phyloP scores from a whole-genome alignment of 805 yeast species.

The Jamesozyma piceae region DNA sequence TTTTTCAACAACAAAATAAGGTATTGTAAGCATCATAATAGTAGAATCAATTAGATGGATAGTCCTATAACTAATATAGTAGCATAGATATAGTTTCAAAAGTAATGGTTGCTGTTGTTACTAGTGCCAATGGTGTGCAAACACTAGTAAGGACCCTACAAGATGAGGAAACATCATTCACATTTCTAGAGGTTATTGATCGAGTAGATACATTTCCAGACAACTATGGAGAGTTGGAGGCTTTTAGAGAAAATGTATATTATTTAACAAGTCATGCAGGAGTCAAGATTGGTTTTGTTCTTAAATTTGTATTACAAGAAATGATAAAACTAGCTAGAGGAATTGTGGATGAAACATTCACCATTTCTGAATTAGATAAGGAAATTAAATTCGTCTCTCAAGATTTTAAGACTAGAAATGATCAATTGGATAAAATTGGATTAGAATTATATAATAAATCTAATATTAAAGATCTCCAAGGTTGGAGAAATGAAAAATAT shows the following conservation, averaged over 20 bases:
- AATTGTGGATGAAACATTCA: constrained; percentile 20
- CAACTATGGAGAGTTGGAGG: constrained; percentile 11
- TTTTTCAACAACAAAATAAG: too few relatives aligned
- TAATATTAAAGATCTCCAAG: constrained; percentile 34
- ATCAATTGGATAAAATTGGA: constrained; percentile 40
- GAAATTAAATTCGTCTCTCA: constrained; percentile 26
- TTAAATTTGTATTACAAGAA: constrained; percentile 29
- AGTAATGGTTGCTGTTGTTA: constrained; percentile 17
- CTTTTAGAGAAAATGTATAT: constrained; percentile 25
- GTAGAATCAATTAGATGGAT: too few relatives aligned
- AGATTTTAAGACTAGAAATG: constrained; percentile 24
- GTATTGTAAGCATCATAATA: too few relatives aligned
- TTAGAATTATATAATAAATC: constrained; percentile 30
- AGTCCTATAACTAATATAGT: too few relatives aligned
- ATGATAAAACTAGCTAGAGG: constrained; percentile 15
- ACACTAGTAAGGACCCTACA: constrained; percentile 18
- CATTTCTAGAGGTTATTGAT: constrained; percentile 21
- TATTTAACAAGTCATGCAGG: constrained; percentile 32
- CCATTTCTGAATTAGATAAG: constrained; percentile 23
- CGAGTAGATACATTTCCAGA: constrained; percentile 24
- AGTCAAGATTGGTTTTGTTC: constrained; percentile 33
- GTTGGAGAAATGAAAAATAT: constrained; percentile 86
- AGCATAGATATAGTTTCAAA: too few relatives aligned
- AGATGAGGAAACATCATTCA: constrained; percentile 15
- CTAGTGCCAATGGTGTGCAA: constrained; percentile 10